These are phyloP conservation scores for Platismatia glauca DNA, from an alignment of 495 filamentous ascomycete species.

Conservation along the genomic window DNA sequence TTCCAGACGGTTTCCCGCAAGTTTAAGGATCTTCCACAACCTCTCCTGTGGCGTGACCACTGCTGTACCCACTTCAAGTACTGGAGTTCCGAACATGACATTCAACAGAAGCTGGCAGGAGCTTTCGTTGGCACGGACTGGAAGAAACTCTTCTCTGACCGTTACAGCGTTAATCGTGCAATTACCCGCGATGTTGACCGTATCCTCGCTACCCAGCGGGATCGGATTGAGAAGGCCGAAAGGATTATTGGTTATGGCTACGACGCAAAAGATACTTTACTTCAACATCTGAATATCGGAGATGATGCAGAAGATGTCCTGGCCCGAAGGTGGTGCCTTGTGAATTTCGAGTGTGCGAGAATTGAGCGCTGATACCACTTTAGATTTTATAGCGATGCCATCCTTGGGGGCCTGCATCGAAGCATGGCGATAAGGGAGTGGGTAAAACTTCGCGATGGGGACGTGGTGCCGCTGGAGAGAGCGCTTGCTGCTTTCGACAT, in stretches of 20 bases:
- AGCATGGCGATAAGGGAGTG: constrained; percentile 69
- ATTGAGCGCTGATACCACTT: not conserved
- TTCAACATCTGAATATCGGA: constrained; percentile 51
- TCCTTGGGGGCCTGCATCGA: constrained; percentile 73
- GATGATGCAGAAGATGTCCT: constrained; percentile 64
- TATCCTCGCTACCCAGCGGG: constrained; percentile 58
- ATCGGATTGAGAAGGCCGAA: constrained; percentile 59
- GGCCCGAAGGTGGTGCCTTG: constrained; percentile 57
- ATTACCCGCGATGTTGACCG: constrained; percentile 55
- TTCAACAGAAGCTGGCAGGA: constrained; percentile 46
- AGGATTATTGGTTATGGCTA: constrained; percentile 64
- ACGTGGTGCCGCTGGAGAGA: constrained; percentile 55
- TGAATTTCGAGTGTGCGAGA: not conserved
- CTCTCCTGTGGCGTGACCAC: constrained; percentile 69
- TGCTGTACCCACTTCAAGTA: constrained; percentile 57
- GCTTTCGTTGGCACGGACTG: constrained; percentile 58
- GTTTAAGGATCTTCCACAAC: constrained; percentile 56
- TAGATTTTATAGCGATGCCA: constrained; percentile 66
- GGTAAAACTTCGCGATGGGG: constrained; percentile 45
- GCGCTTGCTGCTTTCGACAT: constrained; percentile 78
- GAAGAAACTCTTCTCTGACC: constrained; percentile 60
- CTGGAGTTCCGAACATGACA: constrained; percentile 62
- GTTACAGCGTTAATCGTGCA: constrained; percentile 44
- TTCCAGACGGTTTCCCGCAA: constrained; percentile 54
- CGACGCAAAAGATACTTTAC: constrained; percentile 78